Evolutionary conservation across 805 yeast genomes (phyloP).

Genomic region (Schwanniomyces sp.): DNA sequence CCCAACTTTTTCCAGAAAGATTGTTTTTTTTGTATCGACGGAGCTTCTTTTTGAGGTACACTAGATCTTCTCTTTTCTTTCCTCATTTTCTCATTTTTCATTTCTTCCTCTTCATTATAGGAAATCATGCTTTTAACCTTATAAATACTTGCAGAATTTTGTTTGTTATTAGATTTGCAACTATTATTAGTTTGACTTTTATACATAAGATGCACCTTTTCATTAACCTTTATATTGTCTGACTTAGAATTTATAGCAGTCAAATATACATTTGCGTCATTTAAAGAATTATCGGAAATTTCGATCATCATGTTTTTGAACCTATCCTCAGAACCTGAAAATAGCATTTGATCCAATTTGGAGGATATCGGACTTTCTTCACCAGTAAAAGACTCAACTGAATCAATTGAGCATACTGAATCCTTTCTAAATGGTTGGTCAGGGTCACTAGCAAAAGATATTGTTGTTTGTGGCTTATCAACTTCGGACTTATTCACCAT

Average conservation of each 20-base stretch:
- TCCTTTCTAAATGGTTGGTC: background rate
- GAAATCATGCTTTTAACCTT: constrained; percentile 42
- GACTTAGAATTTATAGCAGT: constrained; percentile 18
- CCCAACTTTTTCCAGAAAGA: constrained; percentile 23
- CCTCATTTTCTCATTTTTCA: constrained; percentile 8
- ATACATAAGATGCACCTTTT: constrained; percentile 38
- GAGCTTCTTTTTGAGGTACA: background rate
- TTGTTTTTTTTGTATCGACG: constrained; percentile 11
- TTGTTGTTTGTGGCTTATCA: background rate
- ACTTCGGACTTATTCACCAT: background rate
- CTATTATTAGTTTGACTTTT: constrained; percentile 16
- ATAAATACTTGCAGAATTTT: constrained; percentile 21
- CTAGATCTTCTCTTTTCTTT: constrained; percentile 6
- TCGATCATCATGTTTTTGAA: constrained; percentile 23
- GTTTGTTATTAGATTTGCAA: background rate
- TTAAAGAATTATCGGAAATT: constrained; percentile 26
- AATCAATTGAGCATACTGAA: background rate
- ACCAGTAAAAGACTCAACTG: constrained; percentile 4
- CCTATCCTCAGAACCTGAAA: constrained; percentile 4
- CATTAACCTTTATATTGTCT: constrained; percentile 21
- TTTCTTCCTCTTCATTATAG: constrained; percentile 32
- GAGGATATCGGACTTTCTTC: background rate
- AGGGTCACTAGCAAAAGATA: background rate
- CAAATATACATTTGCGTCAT: constrained; percentile 25
- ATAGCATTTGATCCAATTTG: background rate